Evolutionary conservation across 768 basidiomycete species (phyloP), one percentile per base, ranked within the genome.

Genomic region (Trametes sanguinea): DNA sequence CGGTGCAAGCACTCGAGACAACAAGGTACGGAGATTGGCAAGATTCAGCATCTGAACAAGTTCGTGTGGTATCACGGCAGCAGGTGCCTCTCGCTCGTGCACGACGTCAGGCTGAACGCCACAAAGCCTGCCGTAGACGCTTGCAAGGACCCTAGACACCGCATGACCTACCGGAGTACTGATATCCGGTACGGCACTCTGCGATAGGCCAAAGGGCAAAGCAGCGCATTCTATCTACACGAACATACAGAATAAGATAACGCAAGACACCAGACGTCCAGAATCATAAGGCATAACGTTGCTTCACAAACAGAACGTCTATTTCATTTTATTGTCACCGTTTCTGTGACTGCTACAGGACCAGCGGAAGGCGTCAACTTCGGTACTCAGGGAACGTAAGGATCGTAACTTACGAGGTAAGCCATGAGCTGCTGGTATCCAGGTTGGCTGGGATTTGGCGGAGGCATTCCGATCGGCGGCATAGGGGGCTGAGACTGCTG

Each of bases 391-490:
- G 14, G 29, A 6, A 8, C 27, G 7, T 29, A 32, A 32, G 8
- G 48, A 50, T 30, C 11, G 13, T 6, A 3, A 72, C 84, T 75
- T 62, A 89, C 88, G 64, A 88, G 76, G 68, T 84, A 90, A 16
- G 84, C 82, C 85, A 90, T 87, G 46, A 90, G 72, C 67, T 88
- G 85, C 66, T 86, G 85, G 65, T 86, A 88, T 51, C 76, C 78
- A 0, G 74, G 74, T 16, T 71, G 72, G 3, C 80, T 35, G 3
- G 54, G 80, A 1, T 78, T 74, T 57, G 80, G 78, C 10, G 76
- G 35, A 6, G 53, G 45, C 17, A 66, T 44, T 44, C 80, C 74
- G 22, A 22, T 22, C 22, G 22, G 22, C 11, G 79, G 76, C 40
- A 78, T 74, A 4, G 42, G 11, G 62, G 81, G 76, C 2, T 81